phyloP scores from a whole-genome alignment of 441 rosid species.

The Gossypium lobatum region DNA sequence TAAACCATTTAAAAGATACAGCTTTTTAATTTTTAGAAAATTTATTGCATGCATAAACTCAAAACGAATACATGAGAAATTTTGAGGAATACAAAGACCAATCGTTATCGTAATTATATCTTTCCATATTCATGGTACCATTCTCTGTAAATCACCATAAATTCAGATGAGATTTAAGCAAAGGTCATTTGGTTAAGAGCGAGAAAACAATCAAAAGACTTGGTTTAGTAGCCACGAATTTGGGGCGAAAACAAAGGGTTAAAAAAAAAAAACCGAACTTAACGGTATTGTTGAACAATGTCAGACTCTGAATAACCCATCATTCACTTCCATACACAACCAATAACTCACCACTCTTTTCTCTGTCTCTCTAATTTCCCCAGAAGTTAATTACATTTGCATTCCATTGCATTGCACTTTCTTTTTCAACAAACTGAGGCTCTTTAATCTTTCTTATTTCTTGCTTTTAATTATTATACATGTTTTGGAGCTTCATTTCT shows the following conservation, averaged over 20 bases:
- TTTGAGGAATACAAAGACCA: no score
- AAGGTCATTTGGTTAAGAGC: not conserved
- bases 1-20: no score
- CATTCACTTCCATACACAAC: constrained; percentile 22
- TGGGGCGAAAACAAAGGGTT: constrained; percentile 34
- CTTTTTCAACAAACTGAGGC: constrained; percentile 13
- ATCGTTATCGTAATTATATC: no score
- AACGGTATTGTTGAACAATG: constrained; percentile 46
- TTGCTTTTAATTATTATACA: not conserved
- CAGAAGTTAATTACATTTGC: not conserved
- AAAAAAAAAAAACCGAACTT: constrained; percentile 37
- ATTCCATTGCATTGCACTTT: constrained; percentile 1
- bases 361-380: constrained; percentile 5
- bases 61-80: no score
- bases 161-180: not conserved
- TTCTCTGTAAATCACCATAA: not conserved
- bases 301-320: constrained; percentile 24
- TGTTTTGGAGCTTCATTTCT: constrained; percentile 1
- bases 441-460: not conserved
- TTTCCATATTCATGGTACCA: not conserved
- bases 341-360: constrained; percentile 13
- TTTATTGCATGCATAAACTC: no score
- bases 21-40: no score
- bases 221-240: constrained; percentile 49
- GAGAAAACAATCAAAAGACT: constrained; percentile 20